Percentiles rank a stretch among this genome's conserved stretches.
Conservation (phyloP, 148 eudicot genomes). For the Camellia sinensis region DNA sequence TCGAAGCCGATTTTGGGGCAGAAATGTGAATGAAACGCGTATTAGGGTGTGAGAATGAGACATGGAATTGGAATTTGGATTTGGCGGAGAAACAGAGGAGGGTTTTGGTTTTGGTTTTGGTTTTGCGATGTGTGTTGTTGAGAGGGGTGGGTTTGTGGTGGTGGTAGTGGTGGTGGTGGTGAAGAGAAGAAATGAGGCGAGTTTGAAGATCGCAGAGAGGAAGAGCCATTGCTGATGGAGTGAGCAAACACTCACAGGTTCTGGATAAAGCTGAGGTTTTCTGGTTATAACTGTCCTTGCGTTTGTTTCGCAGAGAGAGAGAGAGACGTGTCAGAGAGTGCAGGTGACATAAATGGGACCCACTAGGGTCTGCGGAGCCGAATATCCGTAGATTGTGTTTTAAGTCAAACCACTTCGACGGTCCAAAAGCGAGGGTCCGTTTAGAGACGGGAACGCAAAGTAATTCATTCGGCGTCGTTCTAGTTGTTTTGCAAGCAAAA, state of each 20-base stretch:
- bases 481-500: too few species aligned
- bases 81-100: too few species aligned
- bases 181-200: constrained; percentile 12
- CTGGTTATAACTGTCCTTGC: background rate
- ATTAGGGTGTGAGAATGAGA: background rate
- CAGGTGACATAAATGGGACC: background rate
- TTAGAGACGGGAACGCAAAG: too few species aligned
- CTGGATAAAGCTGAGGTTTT: background rate
- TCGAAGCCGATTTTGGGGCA: constrained; percentile 38
- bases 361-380: too few species aligned
- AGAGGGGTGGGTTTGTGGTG: background rate
- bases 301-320: too few species aligned
- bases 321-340: too few species aligned
- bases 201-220: constrained; percentile 22
- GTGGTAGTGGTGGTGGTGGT: constrained; percentile 3
- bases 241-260: background rate
- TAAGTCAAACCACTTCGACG: too few species aligned
- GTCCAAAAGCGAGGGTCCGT: too few species aligned
- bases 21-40: constrained; percentile 15
- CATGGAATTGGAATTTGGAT: constrained; percentile 11
- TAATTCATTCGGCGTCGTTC: too few species aligned
- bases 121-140: constrained; percentile 14
- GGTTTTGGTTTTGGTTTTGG: background rate
- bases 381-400: too few species aligned
- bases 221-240: constrained; percentile 40